A percentile compares a stretch with the other conserved stretches of the same genome.
Conservation (phyloP, 108 stramenopile species). For the Fragilaria radians region DNA sequence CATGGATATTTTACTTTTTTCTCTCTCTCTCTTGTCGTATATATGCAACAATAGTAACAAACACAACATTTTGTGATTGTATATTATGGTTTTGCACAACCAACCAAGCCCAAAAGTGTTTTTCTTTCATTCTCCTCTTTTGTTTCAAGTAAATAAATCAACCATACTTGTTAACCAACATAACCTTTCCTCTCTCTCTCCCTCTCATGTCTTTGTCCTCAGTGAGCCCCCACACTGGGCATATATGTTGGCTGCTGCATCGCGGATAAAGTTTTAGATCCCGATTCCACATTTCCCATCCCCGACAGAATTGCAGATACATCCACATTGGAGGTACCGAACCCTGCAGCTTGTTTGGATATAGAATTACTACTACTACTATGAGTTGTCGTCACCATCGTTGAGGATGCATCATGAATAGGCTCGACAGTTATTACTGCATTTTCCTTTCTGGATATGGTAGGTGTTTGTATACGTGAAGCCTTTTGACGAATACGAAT, state of each 20-base stretch:
- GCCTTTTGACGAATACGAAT: conserved; percentile 26
- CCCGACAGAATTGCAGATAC: conserved; percentile 45
- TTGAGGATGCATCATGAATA: conserved; percentile 12
- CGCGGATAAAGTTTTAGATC: background rate
- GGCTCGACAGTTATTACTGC: background rate
- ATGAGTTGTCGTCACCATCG: background rate
- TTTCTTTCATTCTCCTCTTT: too few species aligned
- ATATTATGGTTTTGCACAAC: too few species aligned
- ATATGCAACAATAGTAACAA: too few species aligned
- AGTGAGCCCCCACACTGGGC: background rate
- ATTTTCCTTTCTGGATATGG: conserved; percentile 1
- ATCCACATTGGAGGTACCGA: conserved; percentile 26
- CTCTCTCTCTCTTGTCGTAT: too few species aligned
- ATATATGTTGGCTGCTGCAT: background rate
- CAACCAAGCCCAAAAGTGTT: too few species aligned
- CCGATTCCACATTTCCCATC: conserved; percentile 32
- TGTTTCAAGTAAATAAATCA: too few species aligned
- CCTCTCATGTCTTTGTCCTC: too few species aligned
- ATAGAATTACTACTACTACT: conserved; percentile 4
- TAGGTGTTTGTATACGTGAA: conserved; percentile 1
- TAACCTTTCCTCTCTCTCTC: too few species aligned
- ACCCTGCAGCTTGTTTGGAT: conserved; percentile 44
- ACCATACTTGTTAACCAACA: too few species aligned
- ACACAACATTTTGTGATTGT: too few species aligned
- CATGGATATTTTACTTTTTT: too few species aligned